phyloP scores from a whole-genome alignment of 768 basidiomycete genomes.

The Xerocomus potaroensis region DNA sequence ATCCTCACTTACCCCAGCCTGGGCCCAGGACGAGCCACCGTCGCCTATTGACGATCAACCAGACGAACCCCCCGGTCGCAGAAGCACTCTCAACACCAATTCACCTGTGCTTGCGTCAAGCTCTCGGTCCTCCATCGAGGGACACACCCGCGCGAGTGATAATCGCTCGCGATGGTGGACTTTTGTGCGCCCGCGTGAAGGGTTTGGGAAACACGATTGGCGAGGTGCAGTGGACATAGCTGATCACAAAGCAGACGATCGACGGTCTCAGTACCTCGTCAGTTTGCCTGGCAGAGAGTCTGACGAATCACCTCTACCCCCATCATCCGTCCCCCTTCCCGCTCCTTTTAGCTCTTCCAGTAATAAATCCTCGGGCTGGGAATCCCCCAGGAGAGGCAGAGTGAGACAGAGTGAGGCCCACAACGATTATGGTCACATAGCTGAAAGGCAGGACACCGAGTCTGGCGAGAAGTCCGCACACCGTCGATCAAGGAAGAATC shows the following conservation, averaged over 20 bases:
- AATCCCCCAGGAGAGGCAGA: constrained; percentile 49
- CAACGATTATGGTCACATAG: constrained; percentile 15
- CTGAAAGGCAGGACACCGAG: constrained; percentile 23
- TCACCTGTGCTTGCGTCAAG: constrained; percentile 50
- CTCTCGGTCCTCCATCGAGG: constrained; percentile 40
- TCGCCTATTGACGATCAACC: constrained; percentile 53
- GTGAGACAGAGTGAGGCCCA: constrained; percentile 8
- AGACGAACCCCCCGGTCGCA: constrained; percentile 35
- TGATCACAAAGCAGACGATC: constrained; percentile 10
- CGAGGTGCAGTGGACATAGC: neutral
- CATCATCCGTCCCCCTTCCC: constrained; percentile 24
- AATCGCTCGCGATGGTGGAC: constrained; percentile 66
- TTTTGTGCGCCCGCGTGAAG: constrained; percentile 57
- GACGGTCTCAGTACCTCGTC: constrained; percentile 10
- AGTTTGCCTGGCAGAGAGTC: constrained; percentile 16
- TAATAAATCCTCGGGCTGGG: constrained; percentile 59
- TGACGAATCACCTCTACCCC: constrained; percentile 20
- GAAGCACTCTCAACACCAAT: constrained; percentile 36
- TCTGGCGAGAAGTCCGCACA: constrained; percentile 26
- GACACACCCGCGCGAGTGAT: constrained; percentile 30
- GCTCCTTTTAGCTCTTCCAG: constrained; percentile 50
- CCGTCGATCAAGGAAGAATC: constrained; percentile 39
- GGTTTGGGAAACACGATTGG: constrained; percentile 9
- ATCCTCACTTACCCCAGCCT: constrained; percentile 46
- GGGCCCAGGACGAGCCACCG: constrained; percentile 81